phyloP scores from a whole-genome alignment of 352 stramenopile genomes.

The Pythium biforme region DNA sequence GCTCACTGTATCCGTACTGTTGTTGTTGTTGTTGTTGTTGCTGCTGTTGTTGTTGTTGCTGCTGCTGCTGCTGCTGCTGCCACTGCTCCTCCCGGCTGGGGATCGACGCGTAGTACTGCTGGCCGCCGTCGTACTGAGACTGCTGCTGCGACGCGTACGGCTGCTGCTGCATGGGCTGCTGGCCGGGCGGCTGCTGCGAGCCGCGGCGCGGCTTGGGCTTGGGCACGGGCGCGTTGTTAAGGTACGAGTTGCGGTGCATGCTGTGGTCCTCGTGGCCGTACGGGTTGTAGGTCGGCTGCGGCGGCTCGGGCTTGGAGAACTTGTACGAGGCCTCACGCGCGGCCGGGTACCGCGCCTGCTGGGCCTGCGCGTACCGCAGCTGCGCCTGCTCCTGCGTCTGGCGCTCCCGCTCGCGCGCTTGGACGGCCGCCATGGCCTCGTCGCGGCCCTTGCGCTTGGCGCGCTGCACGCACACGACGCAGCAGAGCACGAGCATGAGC shows the following conservation, averaged over 20 bases:
- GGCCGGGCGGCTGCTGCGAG: slow-evolving; percentile 9
- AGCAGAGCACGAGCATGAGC: slow-evolving; percentile 69
- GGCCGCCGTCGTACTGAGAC: not conserved
- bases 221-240: slow-evolving; percentile 13
- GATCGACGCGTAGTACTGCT: slow-evolving; percentile 16
- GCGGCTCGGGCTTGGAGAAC: slow-evolving; percentile 29
- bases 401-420: slow-evolving; percentile 49
- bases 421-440: slow-evolving; percentile 58
- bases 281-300: slow-evolving; percentile 26
- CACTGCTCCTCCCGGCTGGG: slow-evolving; percentile 15
- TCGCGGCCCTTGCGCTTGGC: slow-evolving; percentile 76
- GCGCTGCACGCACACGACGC: slow-evolving; percentile 72
- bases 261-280: slow-evolving; percentile 33
- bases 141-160: slow-evolving; percentile 25
- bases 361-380: slow-evolving; percentile 47
- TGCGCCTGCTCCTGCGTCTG: slow-evolving; percentile 50
- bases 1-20: slow-evolving; percentile 19
- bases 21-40: slow-evolving; percentile 2
- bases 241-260: slow-evolving; percentile 37
- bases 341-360: slow-evolving; percentile 39
- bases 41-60: slow-evolving; percentile 10
- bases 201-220: slow-evolving; percentile 19
- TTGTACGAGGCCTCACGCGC: slow-evolving; percentile 26
- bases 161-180: slow-evolving; percentile 21
- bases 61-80: slow-evolving; percentile 28